A percentile compares a stretch with the other conserved stretches of the same genome.
These are phyloP conservation scores for Ophiostoma himal-ulmi DNA, from an alignment of 2,329 filamentous ascomycete genomes.

Conservation along the genomic window DNA sequence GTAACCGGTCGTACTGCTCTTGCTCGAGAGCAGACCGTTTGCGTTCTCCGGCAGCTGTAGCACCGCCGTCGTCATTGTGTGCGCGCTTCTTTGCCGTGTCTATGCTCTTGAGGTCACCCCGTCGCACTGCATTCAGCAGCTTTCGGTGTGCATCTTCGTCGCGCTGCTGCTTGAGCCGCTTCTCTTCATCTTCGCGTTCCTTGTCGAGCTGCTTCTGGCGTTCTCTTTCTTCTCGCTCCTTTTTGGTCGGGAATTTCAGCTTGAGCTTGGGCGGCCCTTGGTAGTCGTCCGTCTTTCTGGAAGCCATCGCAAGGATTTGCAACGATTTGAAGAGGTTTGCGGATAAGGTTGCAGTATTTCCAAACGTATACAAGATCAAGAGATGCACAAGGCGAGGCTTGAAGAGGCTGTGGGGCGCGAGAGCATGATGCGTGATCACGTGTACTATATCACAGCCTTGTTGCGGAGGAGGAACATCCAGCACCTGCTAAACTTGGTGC, in stretches of 20 bases:
- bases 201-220: conserved; percentile 72
- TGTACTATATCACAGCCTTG: not conserved
- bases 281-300: conserved; percentile 11
- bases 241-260: conserved; percentile 30
- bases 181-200: conserved; percentile 40
- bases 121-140: conserved; percentile 25
- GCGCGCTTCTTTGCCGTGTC: conserved; percentile 27
- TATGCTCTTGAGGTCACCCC: conserved; percentile 28
- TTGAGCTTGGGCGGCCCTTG: conserved; percentile 18
- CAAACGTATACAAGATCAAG: not conserved
- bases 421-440: conserved; percentile 10
- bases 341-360: not conserved
- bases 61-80: conserved; percentile 14
- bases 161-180: conserved; percentile 28
- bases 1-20: conserved; percentile 67
- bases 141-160: conserved; percentile 27
- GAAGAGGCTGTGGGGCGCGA: not conserved
- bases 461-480: not conserved
- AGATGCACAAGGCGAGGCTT: not conserved
- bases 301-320: not conserved
- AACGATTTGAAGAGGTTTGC: not conserved
- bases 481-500: not conserved
- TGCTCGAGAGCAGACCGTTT: conserved; percentile 46
- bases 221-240: conserved; percentile 72
- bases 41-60: not conserved